Percentiles rank a stretch among this genome's conserved stretches.
Evolutionary conservation across 1,284 basidiomycete genomes (phyloP).

Genomic region (Exobasidium rhododendri): DNA sequence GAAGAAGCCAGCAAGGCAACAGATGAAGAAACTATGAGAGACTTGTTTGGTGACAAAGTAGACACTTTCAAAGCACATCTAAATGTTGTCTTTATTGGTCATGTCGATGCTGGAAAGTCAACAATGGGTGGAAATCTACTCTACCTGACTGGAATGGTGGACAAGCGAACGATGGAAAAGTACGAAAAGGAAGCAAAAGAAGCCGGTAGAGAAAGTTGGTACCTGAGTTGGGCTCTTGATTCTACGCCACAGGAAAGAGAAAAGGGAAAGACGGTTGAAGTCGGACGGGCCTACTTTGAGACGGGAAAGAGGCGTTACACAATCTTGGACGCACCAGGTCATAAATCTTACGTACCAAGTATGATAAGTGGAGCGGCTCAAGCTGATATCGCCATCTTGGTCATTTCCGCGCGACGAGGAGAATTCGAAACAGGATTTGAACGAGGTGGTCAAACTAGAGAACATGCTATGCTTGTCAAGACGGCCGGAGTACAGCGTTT

Average conservation of each 20-base stretch:
- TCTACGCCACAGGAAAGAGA: slow-evolving; percentile 53
- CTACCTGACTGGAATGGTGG: slow-evolving; percentile 53
- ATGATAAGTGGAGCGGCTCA: slow-evolving; percentile 55
- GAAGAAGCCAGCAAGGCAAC: slow-evolving; percentile 49
- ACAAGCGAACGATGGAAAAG: slow-evolving; percentile 55
- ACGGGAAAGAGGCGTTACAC: slow-evolving; percentile 54
- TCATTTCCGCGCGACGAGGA: slow-evolving; percentile 52
- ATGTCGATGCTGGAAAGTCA: slow-evolving; percentile 55
- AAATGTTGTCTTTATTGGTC: slow-evolving; percentile 54
- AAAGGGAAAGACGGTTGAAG: slow-evolving; percentile 55
- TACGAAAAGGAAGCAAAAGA: slow-evolving; percentile 54
- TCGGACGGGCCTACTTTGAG: slow-evolving; percentile 54
- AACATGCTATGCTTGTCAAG: slow-evolving; percentile 54
- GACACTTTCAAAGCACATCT: slow-evolving; percentile 52
- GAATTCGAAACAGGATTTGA: slow-evolving; percentile 55
- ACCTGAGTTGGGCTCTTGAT: slow-evolving; percentile 54
- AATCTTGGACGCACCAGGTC: slow-evolving; percentile 52
- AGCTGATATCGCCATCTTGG: slow-evolving; percentile 52
- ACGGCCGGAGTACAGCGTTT: slow-evolving; percentile 54
- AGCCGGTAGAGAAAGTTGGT: slow-evolving; percentile 52
- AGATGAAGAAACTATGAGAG: slow-evolving; percentile 53
- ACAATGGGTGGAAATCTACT: slow-evolving; percentile 54
- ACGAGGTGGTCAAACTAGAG: slow-evolving; percentile 53
- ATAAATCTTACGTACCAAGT: slow-evolving; percentile 53
- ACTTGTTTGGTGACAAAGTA: slow-evolving; percentile 51